phyloP scores from a whole-genome alignment of 2,329 filamentous ascomycete species.

The Colletotrichum sp. region DNA sequence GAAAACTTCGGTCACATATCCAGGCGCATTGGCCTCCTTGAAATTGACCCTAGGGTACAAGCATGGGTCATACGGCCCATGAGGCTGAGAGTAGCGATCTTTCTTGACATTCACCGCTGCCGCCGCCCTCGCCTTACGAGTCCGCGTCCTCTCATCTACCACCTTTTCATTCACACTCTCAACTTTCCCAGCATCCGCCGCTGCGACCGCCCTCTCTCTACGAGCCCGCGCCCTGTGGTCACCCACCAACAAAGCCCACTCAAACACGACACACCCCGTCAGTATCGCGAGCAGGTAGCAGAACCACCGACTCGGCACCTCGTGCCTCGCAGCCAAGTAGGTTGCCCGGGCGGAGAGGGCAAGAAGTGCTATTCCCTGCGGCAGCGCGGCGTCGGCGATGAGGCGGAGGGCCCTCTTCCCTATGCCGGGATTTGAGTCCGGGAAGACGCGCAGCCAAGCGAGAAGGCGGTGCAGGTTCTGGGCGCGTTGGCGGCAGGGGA shows the following conservation, averaged over 20 bases:
- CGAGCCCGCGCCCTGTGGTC: neutral
- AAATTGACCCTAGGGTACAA: fast-evolving
- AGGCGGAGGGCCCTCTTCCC: fast-evolving
- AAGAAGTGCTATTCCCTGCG: neutral
- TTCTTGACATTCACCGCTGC: too few species aligned
- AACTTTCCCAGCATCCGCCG: neutral
- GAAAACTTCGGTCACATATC: fast-evolving
- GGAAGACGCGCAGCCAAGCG: neutral
- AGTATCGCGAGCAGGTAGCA: neutral
- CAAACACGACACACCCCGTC: neutral
- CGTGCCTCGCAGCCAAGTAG: neutral
- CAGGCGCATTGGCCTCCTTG: fast-evolving
- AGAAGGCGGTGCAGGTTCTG: neutral
- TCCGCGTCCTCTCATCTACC: neutral
- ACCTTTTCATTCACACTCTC: neutral
- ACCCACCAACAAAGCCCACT: neutral
- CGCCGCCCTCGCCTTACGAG: neutral
- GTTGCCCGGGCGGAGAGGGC: neutral
- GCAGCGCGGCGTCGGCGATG: neutral
- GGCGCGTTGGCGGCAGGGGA: neutral
- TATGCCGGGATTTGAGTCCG: neutral
- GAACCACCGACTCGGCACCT: neutral
- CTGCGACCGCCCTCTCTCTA: neutral
- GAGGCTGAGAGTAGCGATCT: too few species aligned
- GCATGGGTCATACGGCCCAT: too few species aligned